phyloP scores from a whole-genome alignment of 495 filamentous ascomycete genomes.

The Cryomyces minteri region DNA sequence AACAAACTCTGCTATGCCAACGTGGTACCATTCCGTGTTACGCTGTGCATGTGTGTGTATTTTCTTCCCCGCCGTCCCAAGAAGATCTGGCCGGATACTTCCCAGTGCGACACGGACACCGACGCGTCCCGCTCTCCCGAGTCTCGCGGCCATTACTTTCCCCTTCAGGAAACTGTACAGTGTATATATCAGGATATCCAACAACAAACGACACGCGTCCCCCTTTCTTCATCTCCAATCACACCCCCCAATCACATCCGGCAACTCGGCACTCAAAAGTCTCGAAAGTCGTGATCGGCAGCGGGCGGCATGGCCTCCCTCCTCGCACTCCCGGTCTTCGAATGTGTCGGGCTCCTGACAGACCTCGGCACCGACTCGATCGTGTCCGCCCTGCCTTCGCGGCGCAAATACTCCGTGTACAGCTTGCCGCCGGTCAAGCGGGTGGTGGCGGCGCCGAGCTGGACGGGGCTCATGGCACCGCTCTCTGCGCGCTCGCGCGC shows the following conservation, averaged over 20 bases:
- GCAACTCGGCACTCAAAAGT: not conserved
- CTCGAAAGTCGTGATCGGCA: not conserved
- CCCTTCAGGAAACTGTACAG: too few relatives aligned
- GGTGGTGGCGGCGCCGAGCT: not conserved
- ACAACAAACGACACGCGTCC: not conserved
- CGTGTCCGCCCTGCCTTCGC: constrained; percentile 5
- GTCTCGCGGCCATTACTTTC: too few relatives aligned
- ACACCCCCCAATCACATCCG: not conserved
- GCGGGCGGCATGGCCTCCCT: not conserved
- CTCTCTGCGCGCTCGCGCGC: not conserved
- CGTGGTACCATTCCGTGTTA: too few relatives aligned
- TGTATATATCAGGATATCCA: too few relatives aligned
- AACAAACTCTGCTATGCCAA: too few relatives aligned
- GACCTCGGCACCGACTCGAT: not conserved
- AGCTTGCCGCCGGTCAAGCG: constrained; percentile 4
- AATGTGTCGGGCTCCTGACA: not conserved
- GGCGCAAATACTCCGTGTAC: constrained; percentile 18
- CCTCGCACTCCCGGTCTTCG: not conserved
- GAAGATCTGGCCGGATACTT: too few relatives aligned
- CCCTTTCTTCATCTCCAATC: not conserved
- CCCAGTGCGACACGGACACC: too few relatives aligned
- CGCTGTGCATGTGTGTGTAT: too few relatives aligned
- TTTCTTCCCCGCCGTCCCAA: too few relatives aligned
- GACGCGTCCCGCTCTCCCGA: too few relatives aligned
- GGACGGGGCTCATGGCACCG: not conserved